Evolutionary conservation across 2,329 filamentous ascomycete genomes (phyloP).

Genomic region (Teratosphaeria destructans): DNA sequence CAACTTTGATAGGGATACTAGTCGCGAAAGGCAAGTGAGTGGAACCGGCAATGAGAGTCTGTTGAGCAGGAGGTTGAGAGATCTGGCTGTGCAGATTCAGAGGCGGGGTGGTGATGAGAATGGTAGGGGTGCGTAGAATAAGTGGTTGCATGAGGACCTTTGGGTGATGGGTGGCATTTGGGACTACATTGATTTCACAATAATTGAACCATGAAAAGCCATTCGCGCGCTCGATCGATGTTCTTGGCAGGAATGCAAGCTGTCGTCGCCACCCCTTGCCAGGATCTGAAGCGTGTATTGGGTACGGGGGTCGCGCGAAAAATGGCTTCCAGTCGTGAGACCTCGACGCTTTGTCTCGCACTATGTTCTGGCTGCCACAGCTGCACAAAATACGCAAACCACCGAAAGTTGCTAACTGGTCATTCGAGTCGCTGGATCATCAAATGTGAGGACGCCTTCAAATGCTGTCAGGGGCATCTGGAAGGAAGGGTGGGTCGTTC

Average conservation of each 20-base stretch:
- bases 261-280: background rate
- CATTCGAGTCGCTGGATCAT: background rate
- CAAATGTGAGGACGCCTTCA: background rate
- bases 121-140: background rate
- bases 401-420: background rate
- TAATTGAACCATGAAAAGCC: background rate
- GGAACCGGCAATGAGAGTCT: constrained; percentile 48
- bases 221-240: background rate
- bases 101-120: background rate
- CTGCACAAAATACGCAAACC: background rate
- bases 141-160: background rate
- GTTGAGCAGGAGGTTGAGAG: constrained; percentile 56
- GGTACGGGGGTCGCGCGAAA: background rate
- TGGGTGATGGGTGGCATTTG: background rate
- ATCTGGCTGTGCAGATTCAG: constrained; percentile 35
- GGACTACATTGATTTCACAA: background rate
- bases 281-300: no score
- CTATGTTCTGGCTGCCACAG: background rate
- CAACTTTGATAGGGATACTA: constrained; percentile 12
- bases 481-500: background rate
- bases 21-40: constrained; percentile 47
- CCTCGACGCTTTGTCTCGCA: background rate
- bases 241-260: background rate
- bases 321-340: background rate
- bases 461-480: background rate